Base-by-base conservation (phyloP, 2,329 filamentous ascomycete species). In the Fusarium sp. region DNA sequence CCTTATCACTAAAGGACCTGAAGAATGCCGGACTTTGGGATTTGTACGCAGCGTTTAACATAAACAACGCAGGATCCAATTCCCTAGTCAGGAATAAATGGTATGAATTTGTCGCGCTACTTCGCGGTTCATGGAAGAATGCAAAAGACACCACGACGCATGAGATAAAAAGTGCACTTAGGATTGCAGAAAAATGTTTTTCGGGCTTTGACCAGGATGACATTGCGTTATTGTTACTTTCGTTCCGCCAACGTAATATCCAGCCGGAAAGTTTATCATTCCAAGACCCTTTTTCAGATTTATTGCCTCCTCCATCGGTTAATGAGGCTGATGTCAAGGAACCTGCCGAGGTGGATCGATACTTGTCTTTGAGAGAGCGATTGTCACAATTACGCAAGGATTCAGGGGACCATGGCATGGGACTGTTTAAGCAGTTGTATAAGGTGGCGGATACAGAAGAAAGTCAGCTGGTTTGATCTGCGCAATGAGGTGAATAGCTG, bases 41-140 rank as follows among this genome's bases (percentile, higher is more conserved):
- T 0, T 3, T 64, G 0, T 55, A 48, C 3, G 27, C 56, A 4
- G 11, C 17, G 7, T 52, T 64, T n/a, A n/a, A n/a, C n/a, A n/a
- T n/a, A n/a, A n/a, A n/a, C n/a, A n/a, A n/a, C n/a, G n/a, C n/a
- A n/a, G n/a, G n/a, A n/a, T n/a, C n/a, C n/a, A n/a, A n/a, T n/a
- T n/a, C n/a, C n/a, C n/a, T n/a, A n/a, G n/a, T n/a, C n/a, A n/a
- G n/a, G n/a, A n/a, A n/a, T n/a, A n/a, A n/a, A n/a, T n/a, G n/a
- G n/a, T n/a, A n/a, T n/a, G n/a, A n/a, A n/a, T n/a, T n/a, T n/a
- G n/a, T n/a, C n/a, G n/a, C n/a, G n/a, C n/a, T n/a, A n/a, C n/a
- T n/a, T n/a, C n/a, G n/a, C n/a, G n/a, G n/a, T n/a, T n/a, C 1
- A 18, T 54, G 50, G 37, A 4, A 1, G 0, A 0, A 5, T 2